phyloP scores from a whole-genome alignment of 192 early-diverging fungal species.

The Coemansia asiatica region DNA sequence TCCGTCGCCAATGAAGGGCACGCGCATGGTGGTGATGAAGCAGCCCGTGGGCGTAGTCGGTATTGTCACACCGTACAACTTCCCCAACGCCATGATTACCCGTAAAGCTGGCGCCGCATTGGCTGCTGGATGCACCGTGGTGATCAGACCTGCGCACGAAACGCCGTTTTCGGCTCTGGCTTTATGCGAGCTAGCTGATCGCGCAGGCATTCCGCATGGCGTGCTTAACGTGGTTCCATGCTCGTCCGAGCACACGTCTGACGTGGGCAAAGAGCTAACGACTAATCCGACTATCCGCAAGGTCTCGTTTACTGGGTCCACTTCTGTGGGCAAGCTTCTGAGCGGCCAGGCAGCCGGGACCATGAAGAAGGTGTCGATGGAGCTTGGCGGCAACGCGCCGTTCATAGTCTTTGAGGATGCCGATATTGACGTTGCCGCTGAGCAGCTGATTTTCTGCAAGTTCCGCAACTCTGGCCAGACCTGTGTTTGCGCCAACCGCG shows the following conservation, averaged over 20 bases:
- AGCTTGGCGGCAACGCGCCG: constrained; percentile 63
- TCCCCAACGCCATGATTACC: constrained; percentile 80
- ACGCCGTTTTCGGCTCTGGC: constrained; percentile 61
- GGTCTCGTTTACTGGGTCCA: constrained; percentile 61
- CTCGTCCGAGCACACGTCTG: constrained; percentile 46
- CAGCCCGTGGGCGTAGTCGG: constrained; percentile 79
- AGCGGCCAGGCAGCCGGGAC: constrained; percentile 53
- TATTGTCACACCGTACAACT: constrained; percentile 78
- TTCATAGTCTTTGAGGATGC: constrained; percentile 60
- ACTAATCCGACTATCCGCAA: constrained; percentile 54
- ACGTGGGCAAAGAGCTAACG: constrained; percentile 46
- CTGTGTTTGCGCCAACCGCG: constrained; percentile 69
- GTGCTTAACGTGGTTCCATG: constrained; percentile 57
- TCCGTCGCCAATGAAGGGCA: constrained; percentile 56
- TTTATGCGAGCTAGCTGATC: constrained; percentile 53
- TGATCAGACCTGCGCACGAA: constrained; percentile 59
- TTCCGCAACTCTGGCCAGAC: constrained; percentile 74
- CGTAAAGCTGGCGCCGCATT: constrained; percentile 52
- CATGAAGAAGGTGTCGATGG: constrained; percentile 56
- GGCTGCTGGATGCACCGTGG: constrained; percentile 54
- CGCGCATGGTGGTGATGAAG: constrained; percentile 68
- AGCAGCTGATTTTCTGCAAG: constrained; percentile 43
- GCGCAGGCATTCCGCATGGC: constrained; percentile 56
- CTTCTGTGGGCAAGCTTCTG: constrained; percentile 54
- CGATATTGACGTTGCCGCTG: constrained; percentile 43